Evolutionary conservation across 1,284 basidiomycete genomes (phyloP), one percentile per base, ranked within the genome.

Genomic region (Microbotryum violaceum): DNA sequence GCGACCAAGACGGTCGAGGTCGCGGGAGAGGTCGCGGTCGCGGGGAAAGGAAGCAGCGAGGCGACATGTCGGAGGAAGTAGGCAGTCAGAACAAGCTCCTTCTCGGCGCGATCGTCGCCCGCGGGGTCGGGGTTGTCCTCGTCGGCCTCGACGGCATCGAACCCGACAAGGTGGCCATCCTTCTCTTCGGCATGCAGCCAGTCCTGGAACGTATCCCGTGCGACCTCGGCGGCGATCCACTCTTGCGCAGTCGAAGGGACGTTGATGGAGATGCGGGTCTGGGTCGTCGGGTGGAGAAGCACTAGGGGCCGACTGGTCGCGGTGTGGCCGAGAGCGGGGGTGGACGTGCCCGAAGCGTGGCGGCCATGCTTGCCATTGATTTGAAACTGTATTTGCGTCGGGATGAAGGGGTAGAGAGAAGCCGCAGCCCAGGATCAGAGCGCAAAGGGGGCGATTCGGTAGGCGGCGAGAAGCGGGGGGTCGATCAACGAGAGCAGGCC

Each of bases 11-110:
- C 68, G 47, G 69, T 61, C 37, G 64, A 58, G 47, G 69, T 70
- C 14, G 70, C 65, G 45, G 67, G 64, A 3, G 62, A 65, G 25
- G 70, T 66, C 44, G 65, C 62, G 20, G 64, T 67, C n/a, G 64
- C 61, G 18, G 66, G 67, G 57, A 68, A 62, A 8, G 68, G 57
- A 23, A 70, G 53, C 51, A 69, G 63, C 37, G 48, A 37, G 52
- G 74, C 67, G 50, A 76, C 67, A 70, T 74, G 75, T 33, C 66
- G 65, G 33, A 76, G 70, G 71, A 74, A 75, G 67, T 74, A 73
- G 65, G 72, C 67, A 50, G 69, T 63, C 25, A 76, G 66, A 58
- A 70, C 67, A 56, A 75, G 55, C 52, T 71, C 62, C 46, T 63
- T 58, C 59, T 73, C 71, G 58, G 54, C 49, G 23, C 49, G 37